These are phyloP conservation scores for Gossypium mustelinum DNA, from an alignment of 345 rosid genomes.

Conservation along the genomic window DNA sequence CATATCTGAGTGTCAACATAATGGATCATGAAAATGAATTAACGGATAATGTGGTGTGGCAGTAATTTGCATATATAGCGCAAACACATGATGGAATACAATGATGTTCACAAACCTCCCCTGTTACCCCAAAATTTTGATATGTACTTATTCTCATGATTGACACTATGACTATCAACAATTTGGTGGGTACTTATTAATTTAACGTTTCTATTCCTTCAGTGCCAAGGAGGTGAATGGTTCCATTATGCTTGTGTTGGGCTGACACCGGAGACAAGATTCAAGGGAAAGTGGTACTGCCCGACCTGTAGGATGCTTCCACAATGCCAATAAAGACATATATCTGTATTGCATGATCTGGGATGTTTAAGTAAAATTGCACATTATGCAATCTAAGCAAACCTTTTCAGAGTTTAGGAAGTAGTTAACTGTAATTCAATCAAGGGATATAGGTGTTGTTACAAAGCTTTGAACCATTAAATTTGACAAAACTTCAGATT, in stretches of 20 bases:
- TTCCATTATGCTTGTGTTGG: slow-evolving; percentile 98
- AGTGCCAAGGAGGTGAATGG: slow-evolving; percentile 99
- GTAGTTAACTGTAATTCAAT: slow-evolving; percentile 8
- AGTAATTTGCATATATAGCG: background rate
- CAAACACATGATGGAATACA: background rate
- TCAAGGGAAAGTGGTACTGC: slow-evolving; percentile 98
- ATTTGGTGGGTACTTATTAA: background rate
- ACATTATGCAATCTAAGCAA: background rate
- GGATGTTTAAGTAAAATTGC: background rate
- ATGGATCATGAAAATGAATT: background rate
- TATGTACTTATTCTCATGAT: background rate
- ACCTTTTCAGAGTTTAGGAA: background rate
- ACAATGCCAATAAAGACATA: slow-evolving; percentile 37
- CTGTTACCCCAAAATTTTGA: background rate
- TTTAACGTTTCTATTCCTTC: slow-evolving; percentile 17
- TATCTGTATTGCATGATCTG: background rate
- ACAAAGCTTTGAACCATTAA: slow-evolving; percentile 3
- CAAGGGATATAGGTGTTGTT: slow-evolving; percentile 14
- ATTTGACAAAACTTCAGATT: background rate
- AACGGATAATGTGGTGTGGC: background rate
- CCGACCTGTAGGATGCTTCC: slow-evolving; percentile 80
- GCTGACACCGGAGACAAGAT: slow-evolving; percentile 91
- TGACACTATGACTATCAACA: background rate
- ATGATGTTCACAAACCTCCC: background rate
- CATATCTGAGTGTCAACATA: background rate